Conservation (phyloP, 345 rosid species). For the Acer yangbiense region DNA sequence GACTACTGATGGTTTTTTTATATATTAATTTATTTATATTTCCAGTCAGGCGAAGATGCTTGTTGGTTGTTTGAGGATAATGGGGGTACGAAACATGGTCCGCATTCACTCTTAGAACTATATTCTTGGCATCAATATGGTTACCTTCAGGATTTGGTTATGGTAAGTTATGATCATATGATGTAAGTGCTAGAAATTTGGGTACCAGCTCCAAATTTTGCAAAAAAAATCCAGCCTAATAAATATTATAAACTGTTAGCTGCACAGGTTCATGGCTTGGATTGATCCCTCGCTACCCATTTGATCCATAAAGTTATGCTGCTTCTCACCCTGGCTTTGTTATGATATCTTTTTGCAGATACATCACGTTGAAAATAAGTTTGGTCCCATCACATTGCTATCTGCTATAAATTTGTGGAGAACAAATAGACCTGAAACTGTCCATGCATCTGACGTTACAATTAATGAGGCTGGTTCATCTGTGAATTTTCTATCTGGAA, state of each 20-base stretch:
- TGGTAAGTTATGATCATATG: conserved; percentile 45
- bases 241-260: background rate
- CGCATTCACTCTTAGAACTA: conserved; percentile 68
- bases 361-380: conserved; percentile 58
- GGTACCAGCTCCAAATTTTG: background rate
- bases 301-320: conserved; percentile 3
- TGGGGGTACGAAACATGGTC: conserved; percentile 75
- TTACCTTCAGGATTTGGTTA: conserved; percentile 10
- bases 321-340: conserved; percentile 15
- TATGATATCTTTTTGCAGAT: conserved; percentile 53
- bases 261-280: conserved; percentile 8
- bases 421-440: conserved; percentile 29
- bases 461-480: conserved; percentile 33
- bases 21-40: background rate
- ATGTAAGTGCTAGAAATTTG: background rate
- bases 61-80: conserved; percentile 70
- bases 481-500: conserved; percentile 46
- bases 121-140: background rate
- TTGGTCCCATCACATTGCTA: conserved; percentile 51
- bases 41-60: conserved; percentile 55
- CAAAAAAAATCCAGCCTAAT: background rate
- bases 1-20: background rate
- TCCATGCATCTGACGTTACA: conserved; percentile 27
- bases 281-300: background rate
- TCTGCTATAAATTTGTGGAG: conserved; percentile 60